phyloP scores from a whole-genome alignment of 148 eudicot genomes.

The Rhododendron ferrugineum region DNA sequence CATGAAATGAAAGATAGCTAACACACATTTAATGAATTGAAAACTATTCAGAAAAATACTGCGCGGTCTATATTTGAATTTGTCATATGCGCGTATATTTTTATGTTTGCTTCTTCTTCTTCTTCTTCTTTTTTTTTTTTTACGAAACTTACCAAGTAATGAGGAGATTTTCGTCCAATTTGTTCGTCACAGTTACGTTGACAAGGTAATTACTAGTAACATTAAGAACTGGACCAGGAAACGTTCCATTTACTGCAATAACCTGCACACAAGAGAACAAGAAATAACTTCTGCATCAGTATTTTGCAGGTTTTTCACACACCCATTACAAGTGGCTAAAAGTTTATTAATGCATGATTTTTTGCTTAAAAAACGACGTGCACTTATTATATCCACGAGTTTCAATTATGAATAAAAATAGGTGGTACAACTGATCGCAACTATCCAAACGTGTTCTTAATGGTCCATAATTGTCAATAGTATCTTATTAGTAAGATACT shows the following conservation, averaged over 20 bases:
- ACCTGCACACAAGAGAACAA: neutral
- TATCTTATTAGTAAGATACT: too few species aligned
- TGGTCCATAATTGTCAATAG: too few species aligned
- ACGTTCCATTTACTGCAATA: neutral
- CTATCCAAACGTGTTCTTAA: too few species aligned
- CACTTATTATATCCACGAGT: too few species aligned
- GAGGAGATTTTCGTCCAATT: slow-evolving; percentile 3
- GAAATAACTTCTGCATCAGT: neutral
- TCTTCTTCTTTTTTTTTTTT: neutral
- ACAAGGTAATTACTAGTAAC: neutral
- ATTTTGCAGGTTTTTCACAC: neutral
- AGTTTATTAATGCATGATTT: neutral
- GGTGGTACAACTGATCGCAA: too few species aligned
- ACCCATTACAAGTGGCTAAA: too few species aligned
- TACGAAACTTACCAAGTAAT: slow-evolving; percentile 3
- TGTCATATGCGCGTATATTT: too few species aligned
- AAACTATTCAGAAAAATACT: neutral
- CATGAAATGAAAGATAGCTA: neutral
- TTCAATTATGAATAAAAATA: too few species aligned
- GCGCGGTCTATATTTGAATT: too few species aligned
- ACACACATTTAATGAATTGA: too few species aligned
- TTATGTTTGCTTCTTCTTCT: too few species aligned
- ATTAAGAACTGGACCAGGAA: neutral
- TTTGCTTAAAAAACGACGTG: too few species aligned
- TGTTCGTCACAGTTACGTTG: neutral